Conservation (phyloP, 371 early-diverging fungal genomes). For the Lichtheimia hyalospora region DNA sequence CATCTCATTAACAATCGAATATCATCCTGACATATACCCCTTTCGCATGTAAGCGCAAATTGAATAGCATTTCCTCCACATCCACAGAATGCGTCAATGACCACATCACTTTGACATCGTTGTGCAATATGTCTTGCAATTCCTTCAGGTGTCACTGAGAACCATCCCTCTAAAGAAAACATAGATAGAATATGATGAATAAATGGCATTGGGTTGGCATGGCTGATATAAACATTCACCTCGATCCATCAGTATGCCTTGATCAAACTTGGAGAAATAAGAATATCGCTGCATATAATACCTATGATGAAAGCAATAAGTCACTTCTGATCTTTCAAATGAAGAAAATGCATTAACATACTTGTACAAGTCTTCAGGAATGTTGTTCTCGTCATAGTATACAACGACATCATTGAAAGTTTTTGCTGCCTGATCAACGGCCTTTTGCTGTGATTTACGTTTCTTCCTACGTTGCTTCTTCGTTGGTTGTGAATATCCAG, state of each 20-base stretch:
- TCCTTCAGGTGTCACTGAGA: constrained; percentile 93
- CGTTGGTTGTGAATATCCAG: not conserved
- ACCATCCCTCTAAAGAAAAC: constrained; percentile 80
- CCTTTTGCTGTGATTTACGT: not conserved
- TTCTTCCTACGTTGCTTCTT: constrained; percentile 2
- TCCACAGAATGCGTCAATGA: constrained; percentile 95
- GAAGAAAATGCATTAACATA: constrained; percentile 4
- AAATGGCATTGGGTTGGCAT: not conserved
- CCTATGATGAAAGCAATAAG: constrained; percentile 37
- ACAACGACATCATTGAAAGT: constrained; percentile 28
- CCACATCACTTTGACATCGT: constrained; percentile 66
- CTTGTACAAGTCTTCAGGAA: constrained; percentile 30
- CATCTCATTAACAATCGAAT: not conserved
- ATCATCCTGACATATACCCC: constrained; percentile 37
- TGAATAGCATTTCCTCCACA: constrained; percentile 96
- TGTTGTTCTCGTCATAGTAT: constrained; percentile 24
- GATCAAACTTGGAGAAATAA: constrained; percentile 82
- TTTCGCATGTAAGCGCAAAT: constrained; percentile 84
- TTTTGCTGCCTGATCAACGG: not conserved
- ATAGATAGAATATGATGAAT: not conserved
- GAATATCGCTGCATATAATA: constrained; percentile 86
- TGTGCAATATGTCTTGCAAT: constrained; percentile 85
- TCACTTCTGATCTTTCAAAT: not conserved
- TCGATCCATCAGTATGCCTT: constrained; percentile 84
- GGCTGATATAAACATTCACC: constrained; percentile 33